These are phyloP conservation scores for Patellifolia procumbens DNA, from an alignment of 179 eudicot species.

Conservation along the genomic window DNA sequence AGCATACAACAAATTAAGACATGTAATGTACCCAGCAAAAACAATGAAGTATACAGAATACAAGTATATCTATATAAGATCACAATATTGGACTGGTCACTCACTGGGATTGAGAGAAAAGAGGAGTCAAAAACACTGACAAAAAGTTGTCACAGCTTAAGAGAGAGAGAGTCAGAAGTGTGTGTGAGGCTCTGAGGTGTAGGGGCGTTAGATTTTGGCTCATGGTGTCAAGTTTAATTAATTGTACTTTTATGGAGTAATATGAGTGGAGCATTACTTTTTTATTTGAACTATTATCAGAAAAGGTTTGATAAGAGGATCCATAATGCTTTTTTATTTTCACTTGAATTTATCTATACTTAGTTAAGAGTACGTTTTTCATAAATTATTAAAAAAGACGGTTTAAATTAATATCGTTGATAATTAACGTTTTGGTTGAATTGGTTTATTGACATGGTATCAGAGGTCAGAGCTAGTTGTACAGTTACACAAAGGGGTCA, in stretches of 20 bases:
- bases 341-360: background rate
- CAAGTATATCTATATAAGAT: constrained; percentile 14
- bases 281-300: no score
- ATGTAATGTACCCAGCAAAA: constrained; percentile 5
- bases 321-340: no score
- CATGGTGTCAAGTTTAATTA: constrained; percentile 11
- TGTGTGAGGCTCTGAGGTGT: background rate
- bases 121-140: constrained; percentile 46
- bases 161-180: background rate
- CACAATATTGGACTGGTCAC: constrained; percentile 31
- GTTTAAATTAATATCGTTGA: no score
- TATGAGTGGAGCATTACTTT: no score
- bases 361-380: no score
- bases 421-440: no score
- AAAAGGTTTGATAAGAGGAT: no score
- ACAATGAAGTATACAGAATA: background rate
- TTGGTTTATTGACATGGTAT: no score
- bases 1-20: no score
- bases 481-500: no score
- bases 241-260: background rate
- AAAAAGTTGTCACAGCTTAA: constrained; percentile 32
- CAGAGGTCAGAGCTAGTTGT: no score
- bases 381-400: no score
- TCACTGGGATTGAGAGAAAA: constrained; percentile 28
- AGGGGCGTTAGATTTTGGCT: constrained; percentile 34